Evolutionary conservation across 2,329 filamentous ascomycete genomes (phyloP).

Genomic region (Seiridium unicorne): DNA sequence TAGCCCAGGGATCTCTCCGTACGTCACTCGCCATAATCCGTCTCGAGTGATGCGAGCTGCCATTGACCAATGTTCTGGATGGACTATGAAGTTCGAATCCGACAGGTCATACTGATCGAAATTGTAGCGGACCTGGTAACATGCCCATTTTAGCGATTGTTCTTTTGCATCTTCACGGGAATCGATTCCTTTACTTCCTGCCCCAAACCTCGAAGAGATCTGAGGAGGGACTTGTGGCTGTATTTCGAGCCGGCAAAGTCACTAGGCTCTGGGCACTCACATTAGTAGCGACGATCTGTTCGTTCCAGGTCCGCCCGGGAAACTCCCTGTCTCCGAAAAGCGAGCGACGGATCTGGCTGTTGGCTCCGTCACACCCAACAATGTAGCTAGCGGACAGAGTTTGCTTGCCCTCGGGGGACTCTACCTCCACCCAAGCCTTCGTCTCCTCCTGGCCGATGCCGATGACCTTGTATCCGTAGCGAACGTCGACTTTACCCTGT

Average conservation of each 20-base stretch:
- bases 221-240: too few relatives aligned
- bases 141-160: too few relatives aligned
- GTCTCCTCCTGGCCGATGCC: conserved; percentile 31
- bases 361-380: conserved; percentile 44
- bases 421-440: conserved; percentile 28
- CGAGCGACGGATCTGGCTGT: conserved; percentile 35
- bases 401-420: conserved; percentile 18
- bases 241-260: neutral
- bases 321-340: conserved; percentile 39
- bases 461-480: conserved; percentile 37
- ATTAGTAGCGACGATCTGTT: conserved; percentile 51
- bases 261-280: conserved; percentile 22
- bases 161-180: too few relatives aligned
- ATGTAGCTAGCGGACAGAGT: conserved; percentile 39
- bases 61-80: conserved; percentile 53
- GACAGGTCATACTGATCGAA: conserved; percentile 41
- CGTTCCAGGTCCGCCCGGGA: conserved; percentile 46
- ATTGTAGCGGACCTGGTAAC: conserved; percentile 35
- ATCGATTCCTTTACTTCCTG: too few relatives aligned
- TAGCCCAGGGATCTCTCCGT: conserved; percentile 44
- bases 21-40: conserved; percentile 51
- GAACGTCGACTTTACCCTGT: conserved; percentile 30
- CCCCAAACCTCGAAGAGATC: too few relatives aligned
- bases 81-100: conserved; percentile 49
- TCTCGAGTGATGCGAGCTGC: conserved; percentile 47